A percentile compares a stretch with the other conserved stretches of the same genome.
Evolutionary conservation across 148 eudicot genomes (phyloP).

Genomic region (Vaccinium vitisidaea): DNA sequence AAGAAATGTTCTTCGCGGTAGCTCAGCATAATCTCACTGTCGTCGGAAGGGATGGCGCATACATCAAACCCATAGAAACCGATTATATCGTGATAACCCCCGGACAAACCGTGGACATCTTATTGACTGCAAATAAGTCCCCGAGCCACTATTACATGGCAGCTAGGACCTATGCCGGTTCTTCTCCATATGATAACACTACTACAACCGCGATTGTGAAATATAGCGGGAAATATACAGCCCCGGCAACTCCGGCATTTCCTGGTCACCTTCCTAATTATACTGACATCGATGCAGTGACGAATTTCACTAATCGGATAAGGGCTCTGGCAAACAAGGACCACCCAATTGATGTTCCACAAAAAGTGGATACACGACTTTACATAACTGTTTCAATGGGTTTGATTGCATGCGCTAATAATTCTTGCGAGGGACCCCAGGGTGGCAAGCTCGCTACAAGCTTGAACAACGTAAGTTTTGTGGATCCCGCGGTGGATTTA

Average conservation of each 20-base stretch:
- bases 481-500: constrained; percentile 20
- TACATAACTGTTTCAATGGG: constrained; percentile 18
- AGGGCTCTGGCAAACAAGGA: constrained; percentile 11
- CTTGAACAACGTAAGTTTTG: constrained; percentile 32
- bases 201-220: constrained; percentile 31
- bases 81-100: constrained; percentile 29
- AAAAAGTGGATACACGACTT: constrained; percentile 7
- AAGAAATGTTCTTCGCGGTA: constrained; percentile 26
- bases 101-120: constrained; percentile 35
- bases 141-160: constrained; percentile 30
- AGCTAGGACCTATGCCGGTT: constrained; percentile 13
- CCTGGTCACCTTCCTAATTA: constrained; percentile 22
- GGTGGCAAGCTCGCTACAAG: constrained; percentile 17
- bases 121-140: constrained; percentile 23
- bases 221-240: constrained; percentile 9
- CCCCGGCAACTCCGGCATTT: constrained; percentile 14
- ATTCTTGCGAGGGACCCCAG: constrained; percentile 22
- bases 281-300: constrained; percentile 15
- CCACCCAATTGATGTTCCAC: constrained; percentile 24
- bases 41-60: constrained; percentile 26
- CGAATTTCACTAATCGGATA: constrained; percentile 12
- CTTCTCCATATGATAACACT: constrained; percentile 15
- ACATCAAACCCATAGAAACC: constrained; percentile 27
- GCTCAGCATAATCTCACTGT: constrained; percentile 26
- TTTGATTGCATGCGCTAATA: constrained; percentile 2